A percentile compares a stretch with the other conserved stretches of the same genome.
These are phyloP conservation scores for Rhododendron molle DNA, from an alignment of 148 eudicot species.

Conservation along the genomic window DNA sequence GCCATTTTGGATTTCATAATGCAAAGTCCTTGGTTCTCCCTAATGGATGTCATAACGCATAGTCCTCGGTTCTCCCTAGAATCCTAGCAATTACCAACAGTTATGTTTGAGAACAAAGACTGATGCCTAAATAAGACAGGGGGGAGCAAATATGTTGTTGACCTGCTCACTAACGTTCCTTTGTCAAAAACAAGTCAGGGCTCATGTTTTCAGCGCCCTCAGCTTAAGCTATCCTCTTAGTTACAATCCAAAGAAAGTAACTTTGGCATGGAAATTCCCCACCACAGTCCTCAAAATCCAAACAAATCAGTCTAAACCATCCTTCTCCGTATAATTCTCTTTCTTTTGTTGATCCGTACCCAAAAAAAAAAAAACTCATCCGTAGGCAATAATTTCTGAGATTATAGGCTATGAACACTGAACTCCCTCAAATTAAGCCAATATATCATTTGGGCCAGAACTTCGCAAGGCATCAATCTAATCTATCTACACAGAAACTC, in stretches of 20 bases:
- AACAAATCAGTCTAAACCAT: background rate
- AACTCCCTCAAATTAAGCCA: background rate
- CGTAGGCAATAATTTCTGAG: background rate
- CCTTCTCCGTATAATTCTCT: background rate
- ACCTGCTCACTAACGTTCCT: background rate
- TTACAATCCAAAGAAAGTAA: background rate
- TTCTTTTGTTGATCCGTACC: background rate
- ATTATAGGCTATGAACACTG: background rate
- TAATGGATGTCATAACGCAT: background rate
- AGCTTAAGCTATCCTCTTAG: background rate
- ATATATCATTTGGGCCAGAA: background rate
- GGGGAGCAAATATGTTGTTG: background rate
- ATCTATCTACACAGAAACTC: background rate
- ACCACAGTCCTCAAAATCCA: background rate
- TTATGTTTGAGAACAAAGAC: background rate
- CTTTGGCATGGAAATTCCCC: background rate
- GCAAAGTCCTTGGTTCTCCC: background rate
- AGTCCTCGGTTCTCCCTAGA: background rate
- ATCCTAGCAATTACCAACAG: background rate
- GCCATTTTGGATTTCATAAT: background rate
- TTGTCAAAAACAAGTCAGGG: background rate
- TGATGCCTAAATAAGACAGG: background rate
- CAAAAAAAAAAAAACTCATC: background rate
- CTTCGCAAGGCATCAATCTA: background rate
- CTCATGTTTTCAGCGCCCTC: background rate